These are phyloP conservation scores for Ballota nigra DNA, from an alignment of 257 asterid genomes.

Conservation along the genomic window DNA sequence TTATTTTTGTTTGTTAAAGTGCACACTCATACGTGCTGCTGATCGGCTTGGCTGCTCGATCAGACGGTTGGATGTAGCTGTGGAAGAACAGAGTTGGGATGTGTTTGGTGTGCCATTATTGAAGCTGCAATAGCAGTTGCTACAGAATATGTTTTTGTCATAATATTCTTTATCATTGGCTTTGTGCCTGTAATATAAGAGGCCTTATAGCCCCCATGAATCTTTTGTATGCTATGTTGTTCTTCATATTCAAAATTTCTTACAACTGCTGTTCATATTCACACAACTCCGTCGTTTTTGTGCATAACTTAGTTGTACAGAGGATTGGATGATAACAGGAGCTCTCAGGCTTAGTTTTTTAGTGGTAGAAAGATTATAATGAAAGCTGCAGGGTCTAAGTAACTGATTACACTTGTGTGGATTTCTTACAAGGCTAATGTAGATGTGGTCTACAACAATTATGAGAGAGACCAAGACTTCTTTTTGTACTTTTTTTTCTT, in stretches of 20 bases:
- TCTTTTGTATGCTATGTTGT: neutral
- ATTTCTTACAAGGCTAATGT: neutral
- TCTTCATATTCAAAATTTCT: neutral
- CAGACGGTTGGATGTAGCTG: neutral
- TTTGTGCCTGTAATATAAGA: constrained; percentile 3
- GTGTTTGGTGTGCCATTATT: constrained; percentile 13
- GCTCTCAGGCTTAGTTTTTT: no score
- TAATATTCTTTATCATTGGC: constrained; percentile 6
- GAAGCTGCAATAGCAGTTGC: constrained; percentile 2
- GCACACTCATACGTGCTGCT: neutral
- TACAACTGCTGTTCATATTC: neutral
- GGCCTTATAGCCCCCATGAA: constrained; percentile 2
- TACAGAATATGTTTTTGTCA: constrained; percentile 6
- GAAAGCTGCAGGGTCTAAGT: neutral
- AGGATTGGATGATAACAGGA: no score
- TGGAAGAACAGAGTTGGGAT: neutral
- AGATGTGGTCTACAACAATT: neutral
- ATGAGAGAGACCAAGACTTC: neutral
- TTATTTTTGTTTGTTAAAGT: neutral
- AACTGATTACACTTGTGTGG: neutral
- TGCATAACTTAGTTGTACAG: neutral
- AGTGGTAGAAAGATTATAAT: neutral
- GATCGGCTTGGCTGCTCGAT: neutral
- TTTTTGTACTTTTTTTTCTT: no score
- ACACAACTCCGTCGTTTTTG: neutral